Evolutionary conservation across 1,284 basidiomycete species (phyloP).

Genomic region (Pseudozyma flocculosa): DNA sequence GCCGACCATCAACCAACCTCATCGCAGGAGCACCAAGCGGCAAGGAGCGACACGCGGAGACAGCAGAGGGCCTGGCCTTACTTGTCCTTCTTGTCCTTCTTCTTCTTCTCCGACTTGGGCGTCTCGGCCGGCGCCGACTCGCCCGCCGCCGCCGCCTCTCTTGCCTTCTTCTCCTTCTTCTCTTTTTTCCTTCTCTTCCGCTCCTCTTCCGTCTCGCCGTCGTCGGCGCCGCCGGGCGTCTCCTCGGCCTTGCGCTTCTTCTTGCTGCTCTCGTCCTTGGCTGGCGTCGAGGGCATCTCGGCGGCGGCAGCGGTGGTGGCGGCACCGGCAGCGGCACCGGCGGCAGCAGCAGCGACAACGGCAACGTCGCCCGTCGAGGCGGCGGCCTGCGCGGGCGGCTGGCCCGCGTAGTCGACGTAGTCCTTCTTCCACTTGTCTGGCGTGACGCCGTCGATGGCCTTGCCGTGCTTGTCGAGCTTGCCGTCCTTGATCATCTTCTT

Average conservation of each 20-base stretch:
- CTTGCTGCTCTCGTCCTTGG: constrained; percentile 38
- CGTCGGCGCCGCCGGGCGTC: constrained; percentile 31
- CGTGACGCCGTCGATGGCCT: constrained; percentile 85
- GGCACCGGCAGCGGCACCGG: constrained; percentile 13
- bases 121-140: constrained; percentile 10
- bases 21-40: constrained; percentile 6
- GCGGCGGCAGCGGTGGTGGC: constrained; percentile 24
- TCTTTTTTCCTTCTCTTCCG: constrained; percentile 57
- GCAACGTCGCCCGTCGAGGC: constrained; percentile 11
- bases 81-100: constrained; percentile 51
- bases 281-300: constrained; percentile 17
- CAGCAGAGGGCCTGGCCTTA: constrained; percentile 3
- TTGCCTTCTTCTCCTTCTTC: constrained; percentile 56
- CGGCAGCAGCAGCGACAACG: constrained; percentile 12
- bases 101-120: constrained; percentile 45
- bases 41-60: not conserved
- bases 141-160: constrained; percentile 38
- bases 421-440: constrained; percentile 87
- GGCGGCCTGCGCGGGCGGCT: constrained; percentile 54
- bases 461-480: constrained; percentile 92
- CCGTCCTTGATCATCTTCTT: constrained; percentile 80
- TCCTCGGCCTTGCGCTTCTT: constrained; percentile 60
- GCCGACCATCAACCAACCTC: too few species aligned
- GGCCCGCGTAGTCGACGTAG: constrained; percentile 83
- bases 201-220: constrained; percentile 54